Evolutionary conservation across 169 alveolate genomes (phyloP), one percentile per base, ranked within the genome.

Genomic region (Fabrea salina): DNA sequence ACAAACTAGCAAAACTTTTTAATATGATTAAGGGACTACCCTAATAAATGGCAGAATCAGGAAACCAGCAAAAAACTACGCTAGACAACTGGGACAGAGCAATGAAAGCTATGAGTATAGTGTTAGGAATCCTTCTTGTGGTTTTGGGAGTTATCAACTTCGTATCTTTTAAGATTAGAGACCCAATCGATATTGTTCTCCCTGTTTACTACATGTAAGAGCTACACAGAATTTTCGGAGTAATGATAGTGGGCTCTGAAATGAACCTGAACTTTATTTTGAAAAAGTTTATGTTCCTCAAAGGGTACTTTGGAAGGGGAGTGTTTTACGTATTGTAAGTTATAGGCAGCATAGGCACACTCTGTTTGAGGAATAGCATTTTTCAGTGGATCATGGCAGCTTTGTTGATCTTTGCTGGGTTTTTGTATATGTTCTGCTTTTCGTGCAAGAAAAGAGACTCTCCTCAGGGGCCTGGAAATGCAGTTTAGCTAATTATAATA

Each of bases 191-290:
- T 35, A n/a, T 74, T 25, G 30, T 74, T n/a, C 11, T 74, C 2
- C 81, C 81, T 19, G 33, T 74, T 53, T 74, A 74, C 39, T 74
- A 74, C 37, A 49, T 70, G 79, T 70, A 70, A 70, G 19, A 5
- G 13, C 19, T 66, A 70, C 22, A 27, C 32, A 70, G 79, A 25
- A 22, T 70, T 19, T 70, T 70, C 49, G 79, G 79, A 27, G n/a
- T 43, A 5, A 22, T 70, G 25, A 70, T 70, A 30, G 49, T 70
- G 2, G 49, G 79, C 19, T 22, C 67, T 47, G 79, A 70, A 70
- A 22, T 43, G 1, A 16, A 25, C n/a, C 16, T 70, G 33, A 30
- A 58, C 25, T 8, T 35, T 33, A 58, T 58, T 30, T 5, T 58
- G n/a, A 35, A 58, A 27, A 27, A 58, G 19, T 58, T 58, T 58